These are phyloP conservation scores for Kwoniella newhampshirensis DNA, from an alignment of 768 basidiomycete species.

Conservation along the genomic window DNA sequence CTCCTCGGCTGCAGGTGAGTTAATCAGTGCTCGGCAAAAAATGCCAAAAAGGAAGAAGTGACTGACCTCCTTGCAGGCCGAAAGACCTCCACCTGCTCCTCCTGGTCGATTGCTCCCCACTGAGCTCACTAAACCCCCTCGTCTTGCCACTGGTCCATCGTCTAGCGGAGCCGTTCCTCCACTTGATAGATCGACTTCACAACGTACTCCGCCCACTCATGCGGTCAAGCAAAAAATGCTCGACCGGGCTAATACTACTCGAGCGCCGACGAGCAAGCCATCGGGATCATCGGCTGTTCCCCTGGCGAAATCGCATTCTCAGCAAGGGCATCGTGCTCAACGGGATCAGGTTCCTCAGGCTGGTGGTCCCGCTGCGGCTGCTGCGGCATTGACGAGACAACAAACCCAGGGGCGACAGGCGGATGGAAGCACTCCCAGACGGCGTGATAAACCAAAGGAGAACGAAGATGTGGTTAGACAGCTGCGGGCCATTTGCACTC, in stretches of 20 bases:
- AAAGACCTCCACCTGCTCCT: constrained; percentile 39
- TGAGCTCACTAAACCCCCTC: constrained; percentile 34
- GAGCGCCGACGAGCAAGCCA: constrained; percentile 59
- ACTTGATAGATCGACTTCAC: constrained; percentile 62
- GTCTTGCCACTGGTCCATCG: constrained; percentile 45
- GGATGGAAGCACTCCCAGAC: constrained; percentile 68
- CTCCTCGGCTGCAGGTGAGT: constrained; percentile 24
- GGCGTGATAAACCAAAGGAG: constrained; percentile 73
- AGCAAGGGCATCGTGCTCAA: constrained; percentile 51
- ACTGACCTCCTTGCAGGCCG: constrained; percentile 22
- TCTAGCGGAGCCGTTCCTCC: constrained; percentile 45
- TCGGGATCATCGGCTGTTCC: constrained; percentile 27
- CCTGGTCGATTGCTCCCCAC: constrained; percentile 28
- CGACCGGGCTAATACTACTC: constrained; percentile 84
- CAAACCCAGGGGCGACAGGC: constrained; percentile 40
- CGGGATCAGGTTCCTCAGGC: constrained; percentile 27
- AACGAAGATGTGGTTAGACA: constrained; percentile 83
- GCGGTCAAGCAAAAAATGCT: constrained; percentile 65
- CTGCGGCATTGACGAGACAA: constrained; percentile 52
- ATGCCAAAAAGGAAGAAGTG: neutral
- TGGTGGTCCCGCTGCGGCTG: constrained; percentile 65
- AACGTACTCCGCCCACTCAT: constrained; percentile 74
- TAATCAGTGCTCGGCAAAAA: no score
- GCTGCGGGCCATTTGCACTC: constrained; percentile 90
- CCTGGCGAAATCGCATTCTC: constrained; percentile 40